Evolutionary conservation across 108 stramenopile genomes (phyloP).

Genomic region (Conticribra weissflogii): DNA sequence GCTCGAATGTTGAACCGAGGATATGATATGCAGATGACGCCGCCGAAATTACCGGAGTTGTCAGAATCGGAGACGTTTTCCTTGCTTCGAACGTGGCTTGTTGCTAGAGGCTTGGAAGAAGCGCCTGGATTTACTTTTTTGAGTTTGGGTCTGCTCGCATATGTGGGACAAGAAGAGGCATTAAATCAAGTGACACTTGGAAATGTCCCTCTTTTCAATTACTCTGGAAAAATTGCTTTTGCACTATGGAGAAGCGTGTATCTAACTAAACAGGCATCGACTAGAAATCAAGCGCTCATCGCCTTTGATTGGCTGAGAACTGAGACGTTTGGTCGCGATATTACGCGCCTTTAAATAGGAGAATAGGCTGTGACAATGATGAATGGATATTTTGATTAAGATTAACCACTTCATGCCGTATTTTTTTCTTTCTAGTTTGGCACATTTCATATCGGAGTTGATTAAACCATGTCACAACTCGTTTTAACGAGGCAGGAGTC

Average conservation of each 20-base stretch:
- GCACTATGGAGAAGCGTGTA: slow-evolving; percentile 80
- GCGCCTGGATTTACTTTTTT: slow-evolving; percentile 70
- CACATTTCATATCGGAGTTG: too few species aligned
- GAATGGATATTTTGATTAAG: too few species aligned
- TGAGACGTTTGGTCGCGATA: slow-evolving; percentile 78
- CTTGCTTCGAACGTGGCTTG: slow-evolving; percentile 41
- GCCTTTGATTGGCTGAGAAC: slow-evolving; percentile 83
- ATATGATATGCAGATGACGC: slow-evolving; percentile 57
- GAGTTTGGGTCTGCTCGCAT: slow-evolving; percentile 76
- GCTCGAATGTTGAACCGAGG: slow-evolving; percentile 67
- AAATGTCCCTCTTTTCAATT: slow-evolving; percentile 46
- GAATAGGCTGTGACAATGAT: slow-evolving; percentile 8
- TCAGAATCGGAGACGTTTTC: slow-evolving; percentile 16
- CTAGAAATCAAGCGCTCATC: slow-evolving; percentile 77
- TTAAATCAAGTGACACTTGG: slow-evolving; percentile 64
- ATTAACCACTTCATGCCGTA: too few species aligned
- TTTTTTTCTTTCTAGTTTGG: too few species aligned
- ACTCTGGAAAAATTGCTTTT: slow-evolving; percentile 67
- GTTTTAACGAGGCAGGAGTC: too few species aligned
- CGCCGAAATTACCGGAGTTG: slow-evolving; percentile 39
- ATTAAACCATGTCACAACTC: too few species aligned
- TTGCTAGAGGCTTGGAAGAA: slow-evolving; percentile 55
- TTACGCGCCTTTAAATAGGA: slow-evolving; percentile 62
- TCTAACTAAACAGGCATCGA: slow-evolving; percentile 78
- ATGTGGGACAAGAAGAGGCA: slow-evolving; percentile 80